Conservation (phyloP, 257 asterid genomes). For the Haberlea rhodopensis region DNA sequence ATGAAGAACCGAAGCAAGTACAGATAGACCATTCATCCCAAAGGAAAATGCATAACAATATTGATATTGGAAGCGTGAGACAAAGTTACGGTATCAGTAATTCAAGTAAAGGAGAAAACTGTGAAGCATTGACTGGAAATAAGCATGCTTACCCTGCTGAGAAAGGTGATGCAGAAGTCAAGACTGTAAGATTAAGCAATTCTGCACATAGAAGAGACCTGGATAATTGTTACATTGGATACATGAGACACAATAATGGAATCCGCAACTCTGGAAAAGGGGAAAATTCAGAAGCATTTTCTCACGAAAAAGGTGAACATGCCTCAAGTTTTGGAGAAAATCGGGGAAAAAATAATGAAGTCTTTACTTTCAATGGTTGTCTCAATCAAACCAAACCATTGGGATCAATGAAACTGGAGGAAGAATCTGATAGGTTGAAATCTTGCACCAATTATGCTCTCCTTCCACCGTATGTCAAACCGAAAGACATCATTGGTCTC, state of each 20-base stretch:
- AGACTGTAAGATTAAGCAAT: conserved; percentile 39
- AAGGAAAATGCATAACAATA: conserved; percentile 34
- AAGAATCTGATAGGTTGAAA: conserved; percentile 41
- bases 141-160: conserved; percentile 33
- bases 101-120: conserved; percentile 33
- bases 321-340: conserved; percentile 30
- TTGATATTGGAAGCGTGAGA: conserved; percentile 27
- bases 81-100: conserved; percentile 29
- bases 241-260: conserved; percentile 31
- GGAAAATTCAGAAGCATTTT: conserved; percentile 36
- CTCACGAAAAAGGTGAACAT: conserved; percentile 33
- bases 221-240: conserved; percentile 34
- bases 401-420: conserved; percentile 32
- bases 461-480: conserved; percentile 78
- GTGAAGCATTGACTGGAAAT: conserved; percentile 21
- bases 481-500: conserved; percentile 36
- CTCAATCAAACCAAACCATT: conserved; percentile 24
- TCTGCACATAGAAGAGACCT: conserved; percentile 37
- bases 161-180: conserved; percentile 32
- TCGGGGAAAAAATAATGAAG: conserved; percentile 34
- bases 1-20: conserved; percentile 32
- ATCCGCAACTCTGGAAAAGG: conserved; percentile 25
- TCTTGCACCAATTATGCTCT: conserved; percentile 35
- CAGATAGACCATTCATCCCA: conserved; percentile 43
- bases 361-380: conserved; percentile 25